Percentiles rank a stretch among this genome's conserved stretches.
phyloP scores from a whole-genome alignment of 2,329 filamentous ascomycete species.

The Davidsoniella eucalypti region DNA sequence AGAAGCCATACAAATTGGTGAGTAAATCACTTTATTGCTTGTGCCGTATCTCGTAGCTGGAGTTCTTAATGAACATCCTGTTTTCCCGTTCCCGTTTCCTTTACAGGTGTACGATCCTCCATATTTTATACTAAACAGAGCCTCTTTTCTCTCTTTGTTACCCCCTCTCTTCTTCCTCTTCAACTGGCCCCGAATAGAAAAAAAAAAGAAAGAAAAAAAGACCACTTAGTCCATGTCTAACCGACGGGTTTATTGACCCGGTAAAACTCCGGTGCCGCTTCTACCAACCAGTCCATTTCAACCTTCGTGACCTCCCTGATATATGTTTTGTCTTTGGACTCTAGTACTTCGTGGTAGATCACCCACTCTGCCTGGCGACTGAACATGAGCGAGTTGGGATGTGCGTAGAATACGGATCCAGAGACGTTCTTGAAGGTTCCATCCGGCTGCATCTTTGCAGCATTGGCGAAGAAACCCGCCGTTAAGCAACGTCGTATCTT shows the following conservation, averaged over 20 bases:
- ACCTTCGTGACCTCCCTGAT: slow-evolving; percentile 89
- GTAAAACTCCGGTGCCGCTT: slow-evolving; percentile 79
- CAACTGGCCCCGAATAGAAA: background rate
- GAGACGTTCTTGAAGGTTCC: slow-evolving; percentile 79
- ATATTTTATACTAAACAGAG: too few species aligned
- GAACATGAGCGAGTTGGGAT: slow-evolving; percentile 88
- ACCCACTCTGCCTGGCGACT: slow-evolving; percentile 95
- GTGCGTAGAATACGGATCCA: slow-evolving; percentile 65
- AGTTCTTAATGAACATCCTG: too few species aligned
- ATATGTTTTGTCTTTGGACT: slow-evolving; percentile 74
- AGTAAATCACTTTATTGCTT: too few species aligned
- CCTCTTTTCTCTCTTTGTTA: too few species aligned
- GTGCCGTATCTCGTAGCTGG: too few species aligned
- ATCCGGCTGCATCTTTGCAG: slow-evolving; percentile 84
- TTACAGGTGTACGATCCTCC: too few species aligned
- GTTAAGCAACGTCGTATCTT: slow-evolving; percentile 73
- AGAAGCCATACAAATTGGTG: too few species aligned
- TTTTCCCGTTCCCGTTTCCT: too few species aligned
- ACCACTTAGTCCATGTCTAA: slow-evolving; percentile 13
- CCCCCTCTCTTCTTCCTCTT: too few species aligned
- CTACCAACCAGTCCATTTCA: slow-evolving; percentile 78
- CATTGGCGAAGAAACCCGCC: slow-evolving; percentile 82
- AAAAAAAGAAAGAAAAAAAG: slow-evolving; percentile 16
- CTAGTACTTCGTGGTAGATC: slow-evolving; percentile 83
- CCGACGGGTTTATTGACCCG: slow-evolving; percentile 26